Percentiles rank a stretch among this genome's conserved stretches.
These are phyloP conservation scores for Taxawa tesnikishii DNA, from an alignment of 2,329 filamentous ascomycete genomes.

Conservation along the genomic window DNA sequence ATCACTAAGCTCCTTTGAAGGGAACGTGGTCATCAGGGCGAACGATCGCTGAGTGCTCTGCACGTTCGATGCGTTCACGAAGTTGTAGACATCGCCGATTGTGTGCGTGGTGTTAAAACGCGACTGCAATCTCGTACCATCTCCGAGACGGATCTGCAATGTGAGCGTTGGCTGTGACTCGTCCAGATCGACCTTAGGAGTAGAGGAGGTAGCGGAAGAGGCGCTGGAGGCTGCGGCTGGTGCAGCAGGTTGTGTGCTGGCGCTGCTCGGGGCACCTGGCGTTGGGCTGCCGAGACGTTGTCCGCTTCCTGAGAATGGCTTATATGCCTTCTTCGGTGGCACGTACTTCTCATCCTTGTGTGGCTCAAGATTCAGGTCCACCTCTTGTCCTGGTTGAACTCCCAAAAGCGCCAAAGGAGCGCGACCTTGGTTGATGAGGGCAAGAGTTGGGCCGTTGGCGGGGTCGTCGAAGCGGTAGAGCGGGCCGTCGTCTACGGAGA, in stretches of 20 bases:
- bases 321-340: constrained; percentile 61
- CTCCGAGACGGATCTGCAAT: constrained; percentile 65
- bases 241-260: constrained; percentile 14
- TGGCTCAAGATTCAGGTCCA: constrained; percentile 64
- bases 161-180: constrained; percentile 54
- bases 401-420: constrained; percentile 70
- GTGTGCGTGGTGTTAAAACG: constrained; percentile 74
- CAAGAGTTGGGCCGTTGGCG: constrained; percentile 55
- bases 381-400: constrained; percentile 59
- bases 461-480: constrained; percentile 71
- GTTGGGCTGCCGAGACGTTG: constrained; percentile 67
- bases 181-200: constrained; percentile 43
- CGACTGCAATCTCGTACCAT: constrained; percentile 64
- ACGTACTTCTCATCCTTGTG: constrained; percentile 66
- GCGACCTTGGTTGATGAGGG: constrained; percentile 64
- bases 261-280: constrained; percentile 42
- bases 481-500: constrained; percentile 72
- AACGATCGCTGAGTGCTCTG: constrained; percentile 48
- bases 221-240: constrained; percentile 20
- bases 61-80: constrained; percentile 53
- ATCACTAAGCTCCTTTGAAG: constrained; percentile 67
- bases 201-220: constrained; percentile 18
- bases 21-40: constrained; percentile 72
- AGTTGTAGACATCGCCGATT: constrained; percentile 63
- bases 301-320: constrained; percentile 60